phyloP scores from a whole-genome alignment of 805 yeast species.

The Lachancea waltii region DNA sequence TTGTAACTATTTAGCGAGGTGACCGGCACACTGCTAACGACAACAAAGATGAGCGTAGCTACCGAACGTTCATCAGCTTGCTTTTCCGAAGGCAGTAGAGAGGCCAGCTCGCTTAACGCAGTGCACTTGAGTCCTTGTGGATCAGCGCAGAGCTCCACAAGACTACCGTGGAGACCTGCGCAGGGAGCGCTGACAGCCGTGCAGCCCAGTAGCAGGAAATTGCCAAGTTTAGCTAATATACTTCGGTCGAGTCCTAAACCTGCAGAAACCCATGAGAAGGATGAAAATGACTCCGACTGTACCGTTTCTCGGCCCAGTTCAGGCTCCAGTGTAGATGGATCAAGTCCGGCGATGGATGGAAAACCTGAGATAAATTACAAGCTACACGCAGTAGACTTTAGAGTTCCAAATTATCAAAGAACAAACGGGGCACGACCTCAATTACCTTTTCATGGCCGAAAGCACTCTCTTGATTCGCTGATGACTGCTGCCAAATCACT shows the following conservation, averaged over 20 bases:
- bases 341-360: no score
- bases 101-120: no score
- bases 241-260: neutral
- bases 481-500: conserved; percentile 22
- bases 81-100: no score
- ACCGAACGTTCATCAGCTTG: no score
- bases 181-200: neutral
- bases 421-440: neutral
- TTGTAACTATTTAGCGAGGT: no score
- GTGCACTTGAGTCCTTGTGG: no score
- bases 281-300: conserved; percentile 2
- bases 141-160: neutral
- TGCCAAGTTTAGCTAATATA: conserved; percentile 3
- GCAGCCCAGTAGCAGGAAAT: no score
- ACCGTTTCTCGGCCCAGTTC: conserved; percentile 5
- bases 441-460: conserved; percentile 4
- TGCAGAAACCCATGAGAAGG: neutral
- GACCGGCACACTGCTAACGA: no score
- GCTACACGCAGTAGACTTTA: conserved; percentile 2
- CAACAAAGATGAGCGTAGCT: neutral
- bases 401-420: conserved; percentile 5
- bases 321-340: neutral
- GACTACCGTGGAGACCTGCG: neutral
- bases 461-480: conserved; percentile 20
- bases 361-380: neutral